These are phyloP conservation scores for Paramecium caudatum DNA, from an alignment of 73 alveolate genomes.

Conservation along the genomic window DNA sequence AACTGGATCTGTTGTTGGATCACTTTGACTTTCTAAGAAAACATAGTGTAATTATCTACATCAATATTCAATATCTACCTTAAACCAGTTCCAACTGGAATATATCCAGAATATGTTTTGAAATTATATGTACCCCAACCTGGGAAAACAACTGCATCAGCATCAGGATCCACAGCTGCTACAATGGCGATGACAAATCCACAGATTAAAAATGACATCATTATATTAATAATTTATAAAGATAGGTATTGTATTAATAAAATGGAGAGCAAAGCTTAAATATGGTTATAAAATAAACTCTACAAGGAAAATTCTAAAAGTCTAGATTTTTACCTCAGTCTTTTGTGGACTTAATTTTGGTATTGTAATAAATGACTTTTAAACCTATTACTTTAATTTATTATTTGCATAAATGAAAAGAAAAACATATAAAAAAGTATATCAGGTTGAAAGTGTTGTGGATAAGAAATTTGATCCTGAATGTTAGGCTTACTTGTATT, in stretches of 20 bases:
- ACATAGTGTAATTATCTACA: conserved; percentile 80
- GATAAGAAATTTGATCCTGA: neutral
- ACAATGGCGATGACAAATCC: conserved; percentile 40
- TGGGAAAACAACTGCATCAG: conserved; percentile 36
- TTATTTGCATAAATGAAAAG: conserved; percentile 19
- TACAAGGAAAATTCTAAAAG: too few species aligned
- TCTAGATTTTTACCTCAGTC: too few species aligned
- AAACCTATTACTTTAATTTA: neutral
- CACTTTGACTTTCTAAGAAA: conserved; percentile 76
- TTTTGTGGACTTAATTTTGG: too few species aligned
- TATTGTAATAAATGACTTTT: too few species aligned
- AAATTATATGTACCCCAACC: conserved; percentile 33
- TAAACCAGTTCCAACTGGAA: neutral
- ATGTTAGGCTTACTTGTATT: neutral
- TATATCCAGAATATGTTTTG: conserved; percentile 49
- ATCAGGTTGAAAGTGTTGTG: conserved; percentile 15
- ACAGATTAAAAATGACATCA: conserved; percentile 32
- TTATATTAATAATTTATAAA: neutral
- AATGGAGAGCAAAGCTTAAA: too few species aligned
- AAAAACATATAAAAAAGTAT: conserved; percentile 12
- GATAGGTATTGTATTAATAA: too few species aligned
- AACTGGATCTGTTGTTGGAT: conserved; percentile 87
- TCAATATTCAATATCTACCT: conserved; percentile 36
- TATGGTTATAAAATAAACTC: too few species aligned
- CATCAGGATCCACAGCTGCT: neutral